These are phyloP conservation scores for Tetrapisispora phaffii DNA, from an alignment of 805 yeast species.

Conservation along the genomic window DNA sequence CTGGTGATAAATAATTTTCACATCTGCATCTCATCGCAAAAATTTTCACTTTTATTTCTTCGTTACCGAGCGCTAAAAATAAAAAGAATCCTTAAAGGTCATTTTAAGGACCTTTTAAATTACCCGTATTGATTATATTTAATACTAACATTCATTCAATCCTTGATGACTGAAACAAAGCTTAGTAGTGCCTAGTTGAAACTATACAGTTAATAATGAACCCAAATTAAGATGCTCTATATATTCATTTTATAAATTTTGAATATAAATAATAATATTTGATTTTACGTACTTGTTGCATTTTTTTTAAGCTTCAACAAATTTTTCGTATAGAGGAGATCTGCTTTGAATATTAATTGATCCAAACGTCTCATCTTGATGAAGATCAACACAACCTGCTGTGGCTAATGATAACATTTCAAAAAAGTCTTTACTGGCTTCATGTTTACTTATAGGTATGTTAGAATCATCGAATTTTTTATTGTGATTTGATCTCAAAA, in stretches of 20 bases:
- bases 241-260: no score
- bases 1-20: background rate
- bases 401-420: constrained; percentile 77
- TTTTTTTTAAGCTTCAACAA: constrained; percentile 8
- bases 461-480: background rate
- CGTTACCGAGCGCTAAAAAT: background rate
- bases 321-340: constrained; percentile 30
- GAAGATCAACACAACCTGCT: constrained; percentile 52
- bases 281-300: background rate
- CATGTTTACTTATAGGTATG: constrained; percentile 10
- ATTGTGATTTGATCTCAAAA: constrained; percentile 6
- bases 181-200: no score
- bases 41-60: background rate
- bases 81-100: background rate
- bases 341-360: constrained; percentile 45
- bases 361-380: constrained; percentile 53
- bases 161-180: no score
- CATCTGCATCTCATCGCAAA: constrained; percentile 5
- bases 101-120: background rate
- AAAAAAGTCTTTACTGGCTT: constrained; percentile 45
- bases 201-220: no score
- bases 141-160: no score
- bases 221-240: no score
- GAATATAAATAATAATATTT: no score
- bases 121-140: no score